Base-by-base conservation (phyloP, 331 rosid species). In the Prunus yedoensis region DNA sequence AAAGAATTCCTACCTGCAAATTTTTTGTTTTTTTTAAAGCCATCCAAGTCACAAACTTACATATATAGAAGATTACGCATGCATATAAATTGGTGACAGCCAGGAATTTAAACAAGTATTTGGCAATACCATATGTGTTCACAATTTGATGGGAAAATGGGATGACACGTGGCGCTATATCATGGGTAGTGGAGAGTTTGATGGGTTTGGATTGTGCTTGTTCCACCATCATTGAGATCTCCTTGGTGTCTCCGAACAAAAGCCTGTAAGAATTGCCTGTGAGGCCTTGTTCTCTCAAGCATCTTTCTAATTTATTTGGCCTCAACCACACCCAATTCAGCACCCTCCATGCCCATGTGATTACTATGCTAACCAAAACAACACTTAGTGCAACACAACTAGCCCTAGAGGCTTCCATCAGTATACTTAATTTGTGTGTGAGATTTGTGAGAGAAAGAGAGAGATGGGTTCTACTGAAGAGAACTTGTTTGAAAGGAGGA, bases 301-400 rank as follows among this genome's bases (percentile, higher is more conserved):
- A 20, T 21, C 57, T 69, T 38, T 80, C 83, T 7, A 80, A 30
- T 66, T 46, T 80, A 54, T 61, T 80, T 0, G 83, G 83, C 59
- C 62, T 74, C 14, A 80, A n/a, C 83, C 83, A 81, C 20, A 81
- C 46, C 81, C 85, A 77, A 8, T 77, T 68, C 76, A 81, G 51
- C 12, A 60, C 54, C 13, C 41, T 81, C 81, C 79, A 81, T 56
- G 38, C 61, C 57, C 65, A 81, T 41, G 51, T 41, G 13, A 66
- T 7, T 23, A 66, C 11, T 15, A 75, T 10, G 67, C 70, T 38
- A 0, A 23, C 9, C 38, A 66, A 21, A 17, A 25, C 60, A 12
- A 76, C 7, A 12, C 45, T 15, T 2, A 76, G 5, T 10, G 74
- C 63, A 23, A 67, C 73, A 46, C 71, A 66, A 45, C 49, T 58